Percentiles rank a stretch among this genome's conserved stretches.
These are phyloP conservation scores for Fusarium chaquense DNA, from an alignment of 2,329 filamentous ascomycete species.

Conservation along the genomic window DNA sequence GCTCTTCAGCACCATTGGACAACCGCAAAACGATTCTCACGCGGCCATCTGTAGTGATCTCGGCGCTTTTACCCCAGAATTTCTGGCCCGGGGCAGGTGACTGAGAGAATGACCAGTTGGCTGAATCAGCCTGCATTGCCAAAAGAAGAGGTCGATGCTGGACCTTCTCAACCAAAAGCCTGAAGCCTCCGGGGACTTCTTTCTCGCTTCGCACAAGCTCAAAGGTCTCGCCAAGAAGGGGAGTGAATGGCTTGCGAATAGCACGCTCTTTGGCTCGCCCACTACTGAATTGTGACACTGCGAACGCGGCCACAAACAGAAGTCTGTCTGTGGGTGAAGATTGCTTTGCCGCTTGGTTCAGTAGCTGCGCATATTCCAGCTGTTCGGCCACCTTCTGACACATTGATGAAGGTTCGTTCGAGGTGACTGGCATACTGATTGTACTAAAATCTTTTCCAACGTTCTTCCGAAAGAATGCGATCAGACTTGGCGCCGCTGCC, in stretches of 20 bases:
- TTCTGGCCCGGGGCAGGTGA: constrained; percentile 92
- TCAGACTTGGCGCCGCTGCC: constrained; percentile 86
- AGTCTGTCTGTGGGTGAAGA: constrained; percentile 75
- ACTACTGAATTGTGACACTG: constrained; percentile 86
- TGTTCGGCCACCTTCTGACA: constrained; percentile 91
- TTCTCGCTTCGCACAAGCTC: constrained; percentile 90
- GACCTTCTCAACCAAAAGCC: constrained; percentile 95
- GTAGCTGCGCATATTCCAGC: constrained; percentile 87
- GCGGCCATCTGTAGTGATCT: constrained; percentile 92
- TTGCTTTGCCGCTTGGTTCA: constrained; percentile 79
- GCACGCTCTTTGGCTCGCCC: constrained; percentile 88
- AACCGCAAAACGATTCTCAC: constrained; percentile 79
- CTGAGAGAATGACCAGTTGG: constrained; percentile 87
- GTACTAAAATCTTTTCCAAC: constrained; percentile 97
- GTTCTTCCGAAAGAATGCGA: constrained; percentile 95
- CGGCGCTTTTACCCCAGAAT: constrained; percentile 98
- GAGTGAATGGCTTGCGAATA: constrained; percentile 96
- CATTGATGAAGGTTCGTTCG: constrained; percentile 91
- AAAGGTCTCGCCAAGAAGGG: constrained; percentile 94
- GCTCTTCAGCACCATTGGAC: constrained; percentile 76
- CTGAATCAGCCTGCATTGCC: constrained; percentile 91
- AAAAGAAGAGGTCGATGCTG: constrained; percentile 91
- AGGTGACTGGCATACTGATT: constrained; percentile 96
- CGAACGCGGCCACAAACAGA: constrained; percentile 89
- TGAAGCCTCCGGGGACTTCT: constrained; percentile 78